Conservation (phyloP, 169 alveolate genomes). For the Plasmodium gonderi region DNA sequence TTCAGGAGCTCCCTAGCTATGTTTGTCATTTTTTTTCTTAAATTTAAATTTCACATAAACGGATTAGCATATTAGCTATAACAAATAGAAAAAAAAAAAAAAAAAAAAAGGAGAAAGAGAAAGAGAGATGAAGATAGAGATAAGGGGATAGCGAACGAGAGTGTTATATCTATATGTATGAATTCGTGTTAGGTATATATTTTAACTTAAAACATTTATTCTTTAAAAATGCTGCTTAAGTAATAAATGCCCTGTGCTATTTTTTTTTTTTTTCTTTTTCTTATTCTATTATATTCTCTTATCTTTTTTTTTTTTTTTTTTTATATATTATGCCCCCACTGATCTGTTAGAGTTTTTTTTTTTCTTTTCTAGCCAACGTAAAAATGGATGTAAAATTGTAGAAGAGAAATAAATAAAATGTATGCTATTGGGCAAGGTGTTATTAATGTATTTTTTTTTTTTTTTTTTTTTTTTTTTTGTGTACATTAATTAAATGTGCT, state of each 20-base stretch:
- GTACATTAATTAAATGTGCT: neutral
- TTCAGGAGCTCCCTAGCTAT: slow-evolving; percentile 86
- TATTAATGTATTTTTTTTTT: too few species aligned
- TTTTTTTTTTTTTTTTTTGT: too few species aligned
- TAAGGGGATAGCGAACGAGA: neutral
- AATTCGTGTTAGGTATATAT: too few species aligned
- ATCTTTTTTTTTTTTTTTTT: too few species aligned
- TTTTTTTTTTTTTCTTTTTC: neutral
- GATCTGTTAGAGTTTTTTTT: neutral
- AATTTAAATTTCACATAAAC: neutral
- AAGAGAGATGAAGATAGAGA: too few species aligned
- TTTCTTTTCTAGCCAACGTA: neutral
- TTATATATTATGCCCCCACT: too few species aligned
- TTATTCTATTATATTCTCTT: neutral
- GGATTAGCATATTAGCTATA: neutral
- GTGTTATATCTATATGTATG: neutral
- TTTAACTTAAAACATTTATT: neutral
- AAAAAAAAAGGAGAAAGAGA: too few species aligned
- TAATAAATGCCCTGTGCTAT: neutral
- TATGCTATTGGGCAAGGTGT: too few species aligned
- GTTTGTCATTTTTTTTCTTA: slow-evolving; percentile 75
- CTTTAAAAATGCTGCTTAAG: neutral
- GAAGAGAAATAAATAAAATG: neutral
- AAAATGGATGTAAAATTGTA: neutral
- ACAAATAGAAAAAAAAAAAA: neutral